Evolutionary conservation across 2,329 filamentous ascomycete genomes (phyloP), one percentile per base, ranked within the genome.

Genomic region (Cladophialophora immunda): DNA sequence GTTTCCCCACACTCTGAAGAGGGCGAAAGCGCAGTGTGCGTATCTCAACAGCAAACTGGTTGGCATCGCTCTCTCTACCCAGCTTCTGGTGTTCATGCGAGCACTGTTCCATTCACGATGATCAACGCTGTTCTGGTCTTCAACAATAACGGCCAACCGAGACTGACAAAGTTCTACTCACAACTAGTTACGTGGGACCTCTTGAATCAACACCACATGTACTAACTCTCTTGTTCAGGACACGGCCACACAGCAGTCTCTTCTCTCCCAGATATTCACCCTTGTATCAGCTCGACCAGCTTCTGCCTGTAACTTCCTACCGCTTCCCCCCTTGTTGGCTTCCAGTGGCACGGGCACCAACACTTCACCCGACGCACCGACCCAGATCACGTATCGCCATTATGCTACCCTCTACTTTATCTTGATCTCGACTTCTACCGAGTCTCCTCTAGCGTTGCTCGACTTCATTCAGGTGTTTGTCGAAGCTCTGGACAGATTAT

Each of bases 361-460:
- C 70, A 81, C 80, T 73, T 75, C 76, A 45, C 77, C 78, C 7
- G 95, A 98, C 80, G 91, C 93, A 11, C 95, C 95, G 9, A 95
- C 93, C 5, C 91, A 98, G 67, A 93, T 99, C 54, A 98, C 95
- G 8, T 99, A 99, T 85, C 93, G 95, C 66, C 92, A 97, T 85
- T 99, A 98, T 77, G 95, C 95, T 9, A 99, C 95, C 0, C 90
- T 99, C 68, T 98, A 96, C 82, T 99, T 99, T 83, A 99, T 99
- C 80, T 85, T 99, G 78, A 99, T 99, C 76, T 95, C 91, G 38
- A 99, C 96, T 4, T 93, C 93, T 4, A 97, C 95, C 66, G 95
- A 99, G 80, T 97, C 93, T 0, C 95, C 95, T 0, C 90, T 99
- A 2, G 95, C 95, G 0, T 86, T 99, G 27, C 93, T 99, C 69